Conservation (phyloP, 176 grass and related monocot genomes). For the Eremochloa ophiuroides region DNA sequence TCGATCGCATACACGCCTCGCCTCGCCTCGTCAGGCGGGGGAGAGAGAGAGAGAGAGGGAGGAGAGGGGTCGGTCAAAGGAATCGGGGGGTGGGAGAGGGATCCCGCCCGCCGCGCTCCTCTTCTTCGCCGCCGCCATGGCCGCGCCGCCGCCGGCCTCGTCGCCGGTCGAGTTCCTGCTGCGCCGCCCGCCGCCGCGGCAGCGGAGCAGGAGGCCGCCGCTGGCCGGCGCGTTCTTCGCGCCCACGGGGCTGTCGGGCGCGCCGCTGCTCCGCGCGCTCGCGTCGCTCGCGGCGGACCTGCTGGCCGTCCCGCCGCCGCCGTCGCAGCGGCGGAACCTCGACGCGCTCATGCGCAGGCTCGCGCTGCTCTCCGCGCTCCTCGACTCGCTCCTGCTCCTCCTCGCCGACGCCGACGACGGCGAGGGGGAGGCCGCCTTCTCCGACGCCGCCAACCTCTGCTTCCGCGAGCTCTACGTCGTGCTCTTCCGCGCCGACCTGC, state of each 20-base stretch:
- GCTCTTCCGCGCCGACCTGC: constrained; percentile 78
- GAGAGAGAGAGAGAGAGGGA: no score
- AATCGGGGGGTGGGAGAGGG: not conserved
- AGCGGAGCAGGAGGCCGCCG: constrained; percentile 48
- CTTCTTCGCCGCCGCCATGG: not conserved
- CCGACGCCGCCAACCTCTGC: constrained; percentile 63
- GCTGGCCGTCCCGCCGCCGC: constrained; percentile 11
- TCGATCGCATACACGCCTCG: not conserved
- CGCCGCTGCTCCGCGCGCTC: constrained; percentile 57
- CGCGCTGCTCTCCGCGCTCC: constrained; percentile 41
- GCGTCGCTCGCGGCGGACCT: constrained; percentile 34
- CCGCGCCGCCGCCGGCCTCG: constrained; percentile 26
- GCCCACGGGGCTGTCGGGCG: constrained; percentile 41
- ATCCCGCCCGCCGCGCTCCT: not conserved
- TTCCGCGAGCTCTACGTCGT: constrained; percentile 95
- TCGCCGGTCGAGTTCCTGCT: constrained; percentile 80
- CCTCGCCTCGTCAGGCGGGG: not conserved
- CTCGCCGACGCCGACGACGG: no score
- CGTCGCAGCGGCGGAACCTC: constrained; percentile 51
- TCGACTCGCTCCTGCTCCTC: constrained; percentile 52
- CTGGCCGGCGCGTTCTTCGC: constrained; percentile 71
- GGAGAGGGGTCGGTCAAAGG: not conserved
- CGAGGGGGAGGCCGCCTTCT: not conserved
- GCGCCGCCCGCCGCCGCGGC: constrained; percentile 15
- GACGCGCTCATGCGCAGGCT: constrained; percentile 37